Evolutionary conservation across 2,329 filamentous ascomycete genomes (phyloP).

Genomic region (Didymella keratinophila): DNA sequence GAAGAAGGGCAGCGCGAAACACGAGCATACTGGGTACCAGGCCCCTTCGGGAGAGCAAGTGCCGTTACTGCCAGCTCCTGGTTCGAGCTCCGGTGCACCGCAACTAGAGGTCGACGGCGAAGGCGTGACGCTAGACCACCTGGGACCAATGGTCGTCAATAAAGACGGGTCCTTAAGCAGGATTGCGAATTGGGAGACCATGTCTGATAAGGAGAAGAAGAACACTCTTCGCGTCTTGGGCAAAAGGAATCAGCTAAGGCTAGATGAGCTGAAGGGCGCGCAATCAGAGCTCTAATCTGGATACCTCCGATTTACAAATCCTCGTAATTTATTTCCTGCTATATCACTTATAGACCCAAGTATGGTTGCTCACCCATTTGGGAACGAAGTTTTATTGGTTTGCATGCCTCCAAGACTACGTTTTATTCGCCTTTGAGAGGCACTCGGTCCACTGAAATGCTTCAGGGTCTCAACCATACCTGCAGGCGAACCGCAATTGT

Average conservation of each 20-base stretch:
- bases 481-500: too few relatives aligned
- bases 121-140: slow-evolving; percentile 67
- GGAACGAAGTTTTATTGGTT: too few relatives aligned
- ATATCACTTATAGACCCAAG: background rate
- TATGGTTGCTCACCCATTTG: too few relatives aligned
- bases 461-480: too few relatives aligned
- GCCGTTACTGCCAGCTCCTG: background rate
- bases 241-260: slow-evolving; percentile 71
- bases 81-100: slow-evolving; percentile 14
- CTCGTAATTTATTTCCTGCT: background rate
- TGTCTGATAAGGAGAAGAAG: slow-evolving; percentile 72
- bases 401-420: too few relatives aligned
- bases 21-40: background rate
- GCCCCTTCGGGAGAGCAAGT: background rate
- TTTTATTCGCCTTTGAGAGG: too few relatives aligned
- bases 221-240: slow-evolving; percentile 72
- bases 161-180: slow-evolving; percentile 73
- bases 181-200: slow-evolving; percentile 76
- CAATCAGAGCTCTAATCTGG: slow-evolving; percentile 10
- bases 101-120: slow-evolving; percentile 46
- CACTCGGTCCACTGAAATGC: too few relatives aligned
- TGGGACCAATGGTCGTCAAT: slow-evolving; percentile 79
- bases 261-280: slow-evolving; percentile 61
- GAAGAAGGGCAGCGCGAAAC: background rate
- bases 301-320: background rate